These are phyloP conservation scores for Thecaphora frezii DNA, from an alignment of 1,284 basidiomycete species.

Conservation along the genomic window DNA sequence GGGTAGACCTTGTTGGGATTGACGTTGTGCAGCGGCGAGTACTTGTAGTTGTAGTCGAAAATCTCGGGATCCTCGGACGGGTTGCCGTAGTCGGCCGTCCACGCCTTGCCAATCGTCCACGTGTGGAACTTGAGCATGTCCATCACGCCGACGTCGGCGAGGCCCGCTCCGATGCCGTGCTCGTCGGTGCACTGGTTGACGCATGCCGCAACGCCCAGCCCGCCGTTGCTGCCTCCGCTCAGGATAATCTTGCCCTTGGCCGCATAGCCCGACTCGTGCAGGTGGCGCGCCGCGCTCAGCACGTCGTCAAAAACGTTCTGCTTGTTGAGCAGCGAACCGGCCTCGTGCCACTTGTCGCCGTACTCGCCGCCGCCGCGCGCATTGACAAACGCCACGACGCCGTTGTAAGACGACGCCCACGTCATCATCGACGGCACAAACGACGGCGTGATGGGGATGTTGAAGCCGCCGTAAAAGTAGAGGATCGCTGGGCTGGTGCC, in stretches of 20 bases:
- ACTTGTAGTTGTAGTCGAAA: slow-evolving; percentile 52
- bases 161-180: slow-evolving; percentile 68
- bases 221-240: slow-evolving; percentile 64
- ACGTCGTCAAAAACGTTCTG: slow-evolving; percentile 75
- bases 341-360: slow-evolving; percentile 67
- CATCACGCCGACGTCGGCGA: slow-evolving; percentile 64
- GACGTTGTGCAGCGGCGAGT: slow-evolving; percentile 56
- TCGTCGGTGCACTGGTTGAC: slow-evolving; percentile 76
- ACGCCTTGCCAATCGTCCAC: slow-evolving; percentile 68
- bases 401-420: slow-evolving; percentile 74
- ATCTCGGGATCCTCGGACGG: slow-evolving; percentile 63
- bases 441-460: slow-evolving; percentile 71
- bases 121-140: slow-evolving; percentile 67
- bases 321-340: slow-evolving; percentile 51
- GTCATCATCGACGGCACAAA: slow-evolving; percentile 76
- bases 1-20: slow-evolving; percentile 47
- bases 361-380: slow-evolving; percentile 78
- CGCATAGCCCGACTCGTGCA: slow-evolving; percentile 72
- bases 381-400: slow-evolving; percentile 69
- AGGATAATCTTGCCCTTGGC: slow-evolving; percentile 74
- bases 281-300: slow-evolving; percentile 66
- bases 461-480: slow-evolving; percentile 67
- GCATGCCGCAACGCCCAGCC: slow-evolving; percentile 76
- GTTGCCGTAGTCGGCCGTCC: slow-evolving; percentile 80
- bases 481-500: slow-evolving; percentile 77